phyloP scores from a whole-genome alignment of 805 yeast genomes.

The Metschnikowia chrysomelidarum region DNA sequence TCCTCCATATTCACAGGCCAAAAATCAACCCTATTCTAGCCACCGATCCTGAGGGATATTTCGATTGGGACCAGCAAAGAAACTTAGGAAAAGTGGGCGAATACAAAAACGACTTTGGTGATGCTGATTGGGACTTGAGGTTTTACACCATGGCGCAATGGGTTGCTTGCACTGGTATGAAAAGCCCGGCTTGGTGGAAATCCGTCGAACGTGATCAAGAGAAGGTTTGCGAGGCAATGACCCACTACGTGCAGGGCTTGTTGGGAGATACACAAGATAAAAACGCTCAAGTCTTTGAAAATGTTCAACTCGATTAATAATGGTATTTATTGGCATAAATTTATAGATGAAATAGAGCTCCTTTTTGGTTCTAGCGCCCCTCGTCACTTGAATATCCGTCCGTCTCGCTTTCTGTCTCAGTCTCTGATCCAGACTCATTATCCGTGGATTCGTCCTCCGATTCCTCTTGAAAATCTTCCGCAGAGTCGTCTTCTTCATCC shows the following conservation, averaged over 20 bases:
- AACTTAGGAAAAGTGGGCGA: slow-evolving; percentile 20
- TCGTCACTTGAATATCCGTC: slow-evolving; percentile 1
- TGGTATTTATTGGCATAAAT: background rate
- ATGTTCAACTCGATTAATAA: slow-evolving; percentile 6
- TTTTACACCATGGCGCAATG: slow-evolving; percentile 24
- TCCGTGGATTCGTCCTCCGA: slow-evolving; percentile 2
- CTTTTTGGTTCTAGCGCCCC: slow-evolving; percentile 1
- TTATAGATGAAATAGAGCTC: background rate
- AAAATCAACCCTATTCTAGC: slow-evolving; percentile 16
- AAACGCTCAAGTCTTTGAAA: slow-evolving; percentile 6
- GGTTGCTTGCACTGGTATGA: slow-evolving; percentile 25
- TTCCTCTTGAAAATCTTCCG: slow-evolving; percentile 2
- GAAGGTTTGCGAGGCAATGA: slow-evolving; percentile 23
- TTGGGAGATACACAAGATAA: slow-evolving; percentile 17
- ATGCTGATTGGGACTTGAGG: slow-evolving; percentile 25
- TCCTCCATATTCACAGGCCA: slow-evolving; percentile 25
- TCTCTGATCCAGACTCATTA: slow-evolving; percentile 6
- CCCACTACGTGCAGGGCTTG: slow-evolving; percentile 24
- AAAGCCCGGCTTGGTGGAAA: slow-evolving; percentile 22
- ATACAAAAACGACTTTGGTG: slow-evolving; percentile 18
- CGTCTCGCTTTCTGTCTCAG: slow-evolving; percentile 13
- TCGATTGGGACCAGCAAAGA: slow-evolving; percentile 18
- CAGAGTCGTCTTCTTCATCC: slow-evolving; percentile 14
- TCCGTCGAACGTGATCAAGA: slow-evolving; percentile 15
- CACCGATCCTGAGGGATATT: slow-evolving; percentile 10